phyloP scores from a whole-genome alignment of 495 filamentous ascomycete genomes.

The Bacidia rubella region DNA sequence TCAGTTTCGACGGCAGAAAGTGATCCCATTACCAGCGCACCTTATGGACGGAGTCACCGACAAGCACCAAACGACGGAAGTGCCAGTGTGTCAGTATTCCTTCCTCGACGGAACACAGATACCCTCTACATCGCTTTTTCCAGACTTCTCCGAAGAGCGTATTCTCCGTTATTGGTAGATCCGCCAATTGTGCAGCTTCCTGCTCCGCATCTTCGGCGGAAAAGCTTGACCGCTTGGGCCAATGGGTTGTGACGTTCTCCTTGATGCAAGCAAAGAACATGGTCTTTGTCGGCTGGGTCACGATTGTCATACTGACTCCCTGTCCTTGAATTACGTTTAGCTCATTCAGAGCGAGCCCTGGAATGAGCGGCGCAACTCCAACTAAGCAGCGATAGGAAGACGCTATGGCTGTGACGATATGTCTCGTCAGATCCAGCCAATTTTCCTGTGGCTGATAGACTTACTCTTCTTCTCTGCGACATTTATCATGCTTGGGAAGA shows the following conservation, averaged over 20 bases:
- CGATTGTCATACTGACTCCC: constrained; percentile 19
- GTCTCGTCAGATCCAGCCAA: too few species aligned
- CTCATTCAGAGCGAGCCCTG: constrained; percentile 6
- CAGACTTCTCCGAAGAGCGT: constrained; percentile 29
- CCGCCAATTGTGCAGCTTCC: constrained; percentile 4
- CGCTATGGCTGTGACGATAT: constrained; percentile 18
- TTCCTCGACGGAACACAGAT: constrained; percentile 27
- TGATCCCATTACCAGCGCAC: too few species aligned
- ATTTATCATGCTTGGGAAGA: constrained; percentile 13
- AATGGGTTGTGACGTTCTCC: constrained; percentile 9
- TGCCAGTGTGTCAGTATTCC: constrained; percentile 26
- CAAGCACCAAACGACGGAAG: too few species aligned
- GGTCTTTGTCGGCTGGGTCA: constrained; percentile 16
- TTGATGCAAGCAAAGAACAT: constrained; percentile 30
- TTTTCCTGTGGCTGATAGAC: constrained; percentile 15
- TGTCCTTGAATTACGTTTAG: constrained; percentile 9
- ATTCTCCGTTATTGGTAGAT: constrained; percentile 20
- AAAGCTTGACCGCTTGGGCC: constrained; percentile 20
- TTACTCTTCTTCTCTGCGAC: constrained; percentile 18
- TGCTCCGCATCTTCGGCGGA: constrained; percentile 22
- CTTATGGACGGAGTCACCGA: too few species aligned
- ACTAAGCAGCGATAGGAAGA: constrained; percentile 28
- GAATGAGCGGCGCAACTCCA: constrained; percentile 21
- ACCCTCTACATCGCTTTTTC: constrained; percentile 10
- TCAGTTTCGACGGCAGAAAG: too few species aligned